Conservation (phyloP, 495 filamentous ascomycete genomes). For the Hyaloscypha hepaticicola region DNA sequence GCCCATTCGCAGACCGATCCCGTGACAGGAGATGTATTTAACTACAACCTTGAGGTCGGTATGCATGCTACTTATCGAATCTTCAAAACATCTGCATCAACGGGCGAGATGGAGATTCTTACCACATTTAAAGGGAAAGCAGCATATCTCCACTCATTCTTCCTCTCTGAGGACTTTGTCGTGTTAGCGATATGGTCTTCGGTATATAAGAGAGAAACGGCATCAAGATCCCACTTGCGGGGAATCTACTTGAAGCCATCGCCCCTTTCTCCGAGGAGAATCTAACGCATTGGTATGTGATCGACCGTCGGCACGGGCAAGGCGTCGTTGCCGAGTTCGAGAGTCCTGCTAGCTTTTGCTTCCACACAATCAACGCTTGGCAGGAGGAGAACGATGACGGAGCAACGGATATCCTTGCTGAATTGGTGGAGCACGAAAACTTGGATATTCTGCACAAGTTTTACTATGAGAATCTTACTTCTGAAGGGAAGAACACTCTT, state of each 20-base stretch:
- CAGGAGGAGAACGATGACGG: constrained; percentile 16
- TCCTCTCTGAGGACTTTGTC: constrained; percentile 65
- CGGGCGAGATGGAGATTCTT: constrained; percentile 66
- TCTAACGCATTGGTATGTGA: constrained; percentile 63
- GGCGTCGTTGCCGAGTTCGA: constrained; percentile 61
- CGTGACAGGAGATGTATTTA: constrained; percentile 71
- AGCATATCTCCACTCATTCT: constrained; percentile 75
- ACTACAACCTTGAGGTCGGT: constrained; percentile 65
- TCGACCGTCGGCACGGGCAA: constrained; percentile 53
- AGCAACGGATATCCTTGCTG: constrained; percentile 56
- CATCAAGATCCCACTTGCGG: constrained; percentile 49
- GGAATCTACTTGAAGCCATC: constrained; percentile 59
- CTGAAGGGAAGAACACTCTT: constrained; percentile 38
- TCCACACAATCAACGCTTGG: constrained; percentile 75
- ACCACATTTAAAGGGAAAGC: constrained; percentile 53
- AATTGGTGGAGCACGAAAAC: constrained; percentile 55
- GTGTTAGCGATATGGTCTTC: constrained; percentile 56
- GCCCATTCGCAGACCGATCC: constrained; percentile 72
- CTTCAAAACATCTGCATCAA: constrained; percentile 58
- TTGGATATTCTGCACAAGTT: constrained; percentile 53
- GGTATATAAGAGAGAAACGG: constrained; percentile 49
- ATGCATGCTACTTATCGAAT: constrained; percentile 57
- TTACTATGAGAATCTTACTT: constrained; percentile 60
- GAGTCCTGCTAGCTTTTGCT: constrained; percentile 65
- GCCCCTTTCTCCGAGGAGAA: constrained; percentile 48